phyloP scores from a whole-genome alignment of 768 basidiomycete genomes.

The Galerina marginata region DNA sequence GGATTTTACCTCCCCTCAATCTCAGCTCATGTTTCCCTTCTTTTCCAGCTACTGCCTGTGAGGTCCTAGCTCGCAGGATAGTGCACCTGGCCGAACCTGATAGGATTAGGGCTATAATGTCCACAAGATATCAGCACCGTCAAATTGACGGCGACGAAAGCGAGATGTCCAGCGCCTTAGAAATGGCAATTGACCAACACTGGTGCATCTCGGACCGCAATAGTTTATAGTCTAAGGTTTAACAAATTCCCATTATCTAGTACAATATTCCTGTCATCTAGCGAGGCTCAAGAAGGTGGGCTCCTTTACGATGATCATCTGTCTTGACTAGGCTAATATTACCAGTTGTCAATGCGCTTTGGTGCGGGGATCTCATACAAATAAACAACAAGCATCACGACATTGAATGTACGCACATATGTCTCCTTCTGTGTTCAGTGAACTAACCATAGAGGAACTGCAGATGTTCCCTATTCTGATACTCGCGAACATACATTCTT shows the following conservation, averaged over 20 bases:
- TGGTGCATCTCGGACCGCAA: constrained; percentile 53
- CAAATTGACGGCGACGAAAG: constrained; percentile 80
- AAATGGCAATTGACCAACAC: constrained; percentile 91
- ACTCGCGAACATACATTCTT: constrained; percentile 59
- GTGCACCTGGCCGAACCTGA: constrained; percentile 74
- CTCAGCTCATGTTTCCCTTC: not conserved
- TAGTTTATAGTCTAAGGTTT: not conserved
- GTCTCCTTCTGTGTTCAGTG: not conserved
- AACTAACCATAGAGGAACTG: not conserved
- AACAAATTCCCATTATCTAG: constrained; percentile 37
- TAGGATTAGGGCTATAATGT: constrained; percentile 72
- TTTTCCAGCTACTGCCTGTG: constrained; percentile 73
- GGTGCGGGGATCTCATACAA: constrained; percentile 85
- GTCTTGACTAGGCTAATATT: not conserved
- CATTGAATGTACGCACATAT: constrained; percentile 67
- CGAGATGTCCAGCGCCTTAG: constrained; percentile 77
- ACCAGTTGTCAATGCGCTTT: constrained; percentile 79
- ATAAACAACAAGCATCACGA: constrained; percentile 74
- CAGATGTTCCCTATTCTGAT: constrained; percentile 74
- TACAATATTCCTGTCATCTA: constrained; percentile 84
- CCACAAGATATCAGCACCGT: constrained; percentile 72
- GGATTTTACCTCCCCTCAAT: constrained; percentile 21
- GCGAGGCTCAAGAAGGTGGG: constrained; percentile 81
- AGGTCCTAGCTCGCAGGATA: constrained; percentile 81
- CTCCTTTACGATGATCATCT: not conserved